Conservation (phyloP, 441 rosid genomes). For the Sinapis alba region DNA sequence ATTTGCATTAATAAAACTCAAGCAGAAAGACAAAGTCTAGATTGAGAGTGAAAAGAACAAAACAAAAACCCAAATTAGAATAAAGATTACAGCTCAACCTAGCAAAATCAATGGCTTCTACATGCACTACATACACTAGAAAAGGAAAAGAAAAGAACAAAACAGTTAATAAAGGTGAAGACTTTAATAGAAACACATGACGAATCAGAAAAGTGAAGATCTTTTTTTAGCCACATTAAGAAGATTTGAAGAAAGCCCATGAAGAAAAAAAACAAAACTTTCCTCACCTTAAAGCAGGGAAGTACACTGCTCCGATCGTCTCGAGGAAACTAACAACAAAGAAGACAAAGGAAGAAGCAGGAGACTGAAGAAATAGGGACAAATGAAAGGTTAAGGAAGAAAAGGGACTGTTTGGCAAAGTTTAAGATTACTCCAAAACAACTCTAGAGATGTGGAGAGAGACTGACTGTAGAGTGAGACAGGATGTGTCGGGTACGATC, state of each 20-base stretch:
- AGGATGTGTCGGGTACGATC: constrained; percentile 43
- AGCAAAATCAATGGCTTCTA: constrained; percentile 32
- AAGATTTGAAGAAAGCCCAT: constrained; percentile 14
- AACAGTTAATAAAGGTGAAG: constrained; percentile 21
- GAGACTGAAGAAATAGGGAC: constrained; percentile 14
- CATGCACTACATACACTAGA: constrained; percentile 29
- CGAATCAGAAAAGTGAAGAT: constrained; percentile 28
- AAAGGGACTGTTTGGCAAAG: constrained; percentile 47
- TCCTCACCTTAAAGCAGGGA: constrained; percentile 18
- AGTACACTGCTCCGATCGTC: neutral
- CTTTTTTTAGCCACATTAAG: constrained; percentile 27
- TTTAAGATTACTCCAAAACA: constrained; percentile 40
- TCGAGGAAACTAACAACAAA: constrained; percentile 12
- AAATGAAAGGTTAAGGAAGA: constrained; percentile 16
- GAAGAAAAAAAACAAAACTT: neutral
- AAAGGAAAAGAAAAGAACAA: neutral
- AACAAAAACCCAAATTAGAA: constrained; percentile 23
- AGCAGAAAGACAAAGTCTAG: constrained; percentile 5
- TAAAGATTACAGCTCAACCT: constrained; percentile 4
- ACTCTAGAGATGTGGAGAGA: constrained; percentile 23
- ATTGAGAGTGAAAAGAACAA: constrained; percentile 10
- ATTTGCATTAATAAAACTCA: neutral
- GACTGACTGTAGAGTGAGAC: constrained; percentile 26
- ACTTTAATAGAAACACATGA: constrained; percentile 39
- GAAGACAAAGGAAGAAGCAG: constrained; percentile 17